Conservation (phyloP, 2,329 filamentous ascomycete species). For the Curvularia hawaiiensis region DNA sequence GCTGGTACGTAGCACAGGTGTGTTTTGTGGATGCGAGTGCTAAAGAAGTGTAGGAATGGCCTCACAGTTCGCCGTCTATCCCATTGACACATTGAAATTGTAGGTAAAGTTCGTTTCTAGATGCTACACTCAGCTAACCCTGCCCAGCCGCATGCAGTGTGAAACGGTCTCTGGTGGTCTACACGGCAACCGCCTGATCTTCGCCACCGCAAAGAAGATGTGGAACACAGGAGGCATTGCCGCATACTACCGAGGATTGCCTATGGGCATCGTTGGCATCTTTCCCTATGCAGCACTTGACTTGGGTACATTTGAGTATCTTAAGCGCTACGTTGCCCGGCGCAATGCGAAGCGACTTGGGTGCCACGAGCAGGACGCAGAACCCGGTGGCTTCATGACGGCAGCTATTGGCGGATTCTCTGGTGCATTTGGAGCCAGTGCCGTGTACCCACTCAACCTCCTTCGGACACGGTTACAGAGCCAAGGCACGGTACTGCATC, state of each 20-base stretch:
- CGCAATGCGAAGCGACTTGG: slow-evolving; percentile 72
- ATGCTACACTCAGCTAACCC: slow-evolving; percentile 14
- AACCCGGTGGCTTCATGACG: slow-evolving; percentile 80
- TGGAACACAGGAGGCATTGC: slow-evolving; percentile 74
- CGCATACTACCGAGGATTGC: slow-evolving; percentile 87
- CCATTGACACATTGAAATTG: slow-evolving; percentile 82
- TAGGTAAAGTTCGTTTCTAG: slow-evolving; percentile 44
- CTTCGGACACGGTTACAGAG: slow-evolving; percentile 90
- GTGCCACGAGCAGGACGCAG: slow-evolving; percentile 79
- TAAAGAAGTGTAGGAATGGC: slow-evolving; percentile 67
- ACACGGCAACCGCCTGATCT: slow-evolving; percentile 80
- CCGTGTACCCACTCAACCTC: slow-evolving; percentile 94
- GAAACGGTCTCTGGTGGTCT: slow-evolving; percentile 87
- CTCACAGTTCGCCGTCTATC: slow-evolving; percentile 96
- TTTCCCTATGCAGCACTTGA: slow-evolving; percentile 98
- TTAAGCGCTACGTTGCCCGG: slow-evolving; percentile 75
- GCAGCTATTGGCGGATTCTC: slow-evolving; percentile 90
- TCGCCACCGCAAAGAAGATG: slow-evolving; percentile 86
- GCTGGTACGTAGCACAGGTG: slow-evolving; percentile 58
- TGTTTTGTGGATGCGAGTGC: not conserved
- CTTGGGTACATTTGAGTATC: slow-evolving; percentile 90
- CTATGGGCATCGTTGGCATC: slow-evolving; percentile 93
- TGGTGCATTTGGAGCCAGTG: slow-evolving; percentile 88
- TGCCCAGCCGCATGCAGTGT: slow-evolving; percentile 78
- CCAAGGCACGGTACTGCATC: slow-evolving; percentile 91